A percentile compares a stretch with the other conserved stretches of the same genome.
These are phyloP conservation scores for Leishmania braziliensis DNA, from an alignment of 208 protist genomes.

Conservation along the genomic window DNA sequence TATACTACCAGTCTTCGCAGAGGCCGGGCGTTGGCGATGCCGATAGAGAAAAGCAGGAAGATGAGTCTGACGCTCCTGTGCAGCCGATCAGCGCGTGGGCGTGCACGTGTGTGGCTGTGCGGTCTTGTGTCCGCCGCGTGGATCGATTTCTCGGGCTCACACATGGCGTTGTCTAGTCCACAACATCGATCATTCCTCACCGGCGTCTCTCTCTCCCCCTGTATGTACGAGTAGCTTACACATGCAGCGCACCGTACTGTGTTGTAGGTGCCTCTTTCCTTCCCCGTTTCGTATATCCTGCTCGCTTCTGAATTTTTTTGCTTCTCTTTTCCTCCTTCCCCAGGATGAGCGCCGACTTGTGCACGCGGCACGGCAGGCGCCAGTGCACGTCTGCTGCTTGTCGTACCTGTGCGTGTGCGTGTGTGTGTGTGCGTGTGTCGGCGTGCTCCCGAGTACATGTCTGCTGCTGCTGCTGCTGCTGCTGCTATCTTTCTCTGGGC, in stretches of 20 bases:
- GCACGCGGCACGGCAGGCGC: background rate
- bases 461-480: background rate
- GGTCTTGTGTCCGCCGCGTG: background rate
- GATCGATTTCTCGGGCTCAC: background rate
- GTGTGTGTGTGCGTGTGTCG: conserved; percentile 1
- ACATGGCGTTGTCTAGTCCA: background rate
- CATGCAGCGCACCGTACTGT: too few species aligned
- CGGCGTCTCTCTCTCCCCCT: too few species aligned
- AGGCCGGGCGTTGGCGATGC: conserved; percentile 63
- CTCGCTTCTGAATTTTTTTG: too few species aligned
- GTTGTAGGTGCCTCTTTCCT: too few species aligned
- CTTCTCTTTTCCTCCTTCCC: background rate
- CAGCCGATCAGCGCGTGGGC: conserved; percentile 26
- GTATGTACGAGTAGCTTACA: too few species aligned
- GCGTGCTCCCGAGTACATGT: background rate
- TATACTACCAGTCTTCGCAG: conserved; percentile 63
- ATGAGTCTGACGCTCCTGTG: conserved; percentile 50
- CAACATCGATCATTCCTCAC: too few species aligned
- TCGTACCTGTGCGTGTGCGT: background rate
- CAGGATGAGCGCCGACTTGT: background rate
- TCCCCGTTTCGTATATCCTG: too few species aligned
- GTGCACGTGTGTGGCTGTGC: background rate
- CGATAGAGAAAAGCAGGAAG: conserved; percentile 54
- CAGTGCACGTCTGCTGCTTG: background rate
- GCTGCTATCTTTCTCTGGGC: background rate